Evolutionary conservation across 2,329 filamentous ascomycete genomes (phyloP), one percentile per base, ranked within the genome.

Genomic region (Penicillium sp.): DNA sequence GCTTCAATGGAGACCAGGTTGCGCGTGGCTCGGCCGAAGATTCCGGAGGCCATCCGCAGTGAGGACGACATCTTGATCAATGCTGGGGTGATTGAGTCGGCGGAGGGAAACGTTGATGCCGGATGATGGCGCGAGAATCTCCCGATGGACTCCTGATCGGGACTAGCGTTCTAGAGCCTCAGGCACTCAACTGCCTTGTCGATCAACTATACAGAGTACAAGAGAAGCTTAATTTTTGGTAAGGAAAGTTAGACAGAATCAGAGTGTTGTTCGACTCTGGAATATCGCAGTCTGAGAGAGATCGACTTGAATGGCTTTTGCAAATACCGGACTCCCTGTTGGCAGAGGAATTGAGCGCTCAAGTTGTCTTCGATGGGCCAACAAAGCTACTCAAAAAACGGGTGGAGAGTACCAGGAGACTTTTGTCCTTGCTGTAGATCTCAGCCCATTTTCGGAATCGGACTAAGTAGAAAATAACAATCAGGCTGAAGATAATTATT

Each of bases 61-160:
- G 71, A 64, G 37, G 73, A 70, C 6, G 73, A 61, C 73, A 75
- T 74, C 61, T 37, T 63, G 33, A 35, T 63, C 33, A 48, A 28
- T 52, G 28, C 4, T 30, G 16, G 19, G 45, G 14, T 43, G 43
- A 33, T 49, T 48, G 42, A 6, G n/a, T 35, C 10, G 37, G 26
- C 19, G 37, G 52, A 30, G 30, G 22, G 51, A 58, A 49, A 59
- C 51, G 59, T 60, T 57, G 56, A 53, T 43, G 55, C 33, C 49
- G 42, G 56, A 57, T 46, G 53, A 54, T 28, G 58, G 59, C 57
- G 60, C 65, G 61, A 70, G 64, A 68, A 68, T 69, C 63, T 66
- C 65, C 65, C 65, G 63, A 70, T 69, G 53, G 56, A 61, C 65
- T 59, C 60, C 65, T 28, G 28, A 67, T 66, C 14, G 5, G 64